Base-by-base conservation (phyloP, 331 rosid genomes). In the Telfairia occidentalis region DNA sequence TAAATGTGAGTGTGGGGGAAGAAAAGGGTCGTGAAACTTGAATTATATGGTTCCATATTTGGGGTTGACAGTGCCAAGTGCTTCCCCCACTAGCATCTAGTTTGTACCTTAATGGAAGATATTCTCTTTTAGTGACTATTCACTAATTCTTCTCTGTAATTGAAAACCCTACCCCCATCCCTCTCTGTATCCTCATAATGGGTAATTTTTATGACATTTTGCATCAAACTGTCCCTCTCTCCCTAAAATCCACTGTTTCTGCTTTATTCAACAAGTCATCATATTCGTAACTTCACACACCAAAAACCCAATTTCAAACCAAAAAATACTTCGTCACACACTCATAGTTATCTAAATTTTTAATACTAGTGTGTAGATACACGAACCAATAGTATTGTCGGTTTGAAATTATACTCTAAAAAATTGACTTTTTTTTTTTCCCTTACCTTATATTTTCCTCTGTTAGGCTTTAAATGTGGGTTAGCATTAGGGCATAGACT, bases 21-120 rank as follows among this genome's bases (percentile, higher is more conserved):
- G 26, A 1, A 19, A 67, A 15, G 64, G 15, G 32, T 5, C 13
- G 29, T 54, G 50, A 59, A 75, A 73, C 67, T 78, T 74, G 50
- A 55, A 83, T 76, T 19, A 63, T 32, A 43, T 24, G 40, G 66
- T 18, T 55, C 88, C 77, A 84, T 82, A 80, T 88, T 81, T 87
- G 88, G 88, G 54, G 76, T 48, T 86, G 85, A 87, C 96, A 87
- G 23, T 11, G 69, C 63, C 38, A 82, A 84, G 85, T 88, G 96
- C 82, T 60, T 70, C 72, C 75, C 86, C 90, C 88, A 88, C 86
- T 79, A 37, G 69, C 83, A 82, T 80, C 76, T 75, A 79, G 52
- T 35, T 82, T 81, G 74, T 83, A 86, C 88, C 81, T 63, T 83
- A 84, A 86, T 76, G 76, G 81, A 82, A 81, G 83, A 83, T 79